Percentiles rank a stretch among this genome's conserved stretches.
phyloP scores from a whole-genome alignment of 2,329 filamentous ascomycete genomes.

The Colletotrichum brevisporum region DNA sequence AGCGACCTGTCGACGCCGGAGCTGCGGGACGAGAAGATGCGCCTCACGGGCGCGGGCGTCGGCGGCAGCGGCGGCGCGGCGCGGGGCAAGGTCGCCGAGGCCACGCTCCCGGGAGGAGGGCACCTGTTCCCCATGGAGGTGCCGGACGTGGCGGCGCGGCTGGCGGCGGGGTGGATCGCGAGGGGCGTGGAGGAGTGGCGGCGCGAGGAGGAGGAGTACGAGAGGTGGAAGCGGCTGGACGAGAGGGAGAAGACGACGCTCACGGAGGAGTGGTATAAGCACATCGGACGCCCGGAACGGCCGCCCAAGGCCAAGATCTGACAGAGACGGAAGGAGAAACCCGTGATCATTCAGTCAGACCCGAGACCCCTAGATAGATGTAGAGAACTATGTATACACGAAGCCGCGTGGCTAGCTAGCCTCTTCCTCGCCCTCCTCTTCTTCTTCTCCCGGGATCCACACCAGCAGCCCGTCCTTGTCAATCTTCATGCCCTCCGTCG shows the following conservation, averaged over 20 bases:
- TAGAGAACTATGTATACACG: constrained; percentile 31
- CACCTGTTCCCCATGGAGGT: constrained; percentile 90
- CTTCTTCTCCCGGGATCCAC: constrained; percentile 68
- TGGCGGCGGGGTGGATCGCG: constrained; percentile 69
- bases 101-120: constrained; percentile 75
- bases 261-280: constrained; percentile 68
- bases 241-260: constrained; percentile 69
- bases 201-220: constrained; percentile 69
- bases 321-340: neutral
- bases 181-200: constrained; percentile 71
- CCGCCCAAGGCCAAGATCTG: constrained; percentile 41
- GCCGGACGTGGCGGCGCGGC: constrained; percentile 75
- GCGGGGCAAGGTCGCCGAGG: constrained; percentile 77
- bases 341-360: too few species aligned
- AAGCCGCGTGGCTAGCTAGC: constrained; percentile 22
- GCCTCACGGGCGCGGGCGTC: constrained; percentile 73
- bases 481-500: constrained; percentile 79
- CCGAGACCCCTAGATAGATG: constrained; percentile 21
- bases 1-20: constrained; percentile 69
- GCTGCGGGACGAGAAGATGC: constrained; percentile 69
- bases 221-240: constrained; percentile 66
- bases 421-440: constrained; percentile 42
- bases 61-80: constrained; percentile 76
- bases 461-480: constrained; percentile 75
- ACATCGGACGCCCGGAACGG: constrained; percentile 57